phyloP scores from a whole-genome alignment of 176 grass and related monocot species.

The Calamus simplicifolius region DNA sequence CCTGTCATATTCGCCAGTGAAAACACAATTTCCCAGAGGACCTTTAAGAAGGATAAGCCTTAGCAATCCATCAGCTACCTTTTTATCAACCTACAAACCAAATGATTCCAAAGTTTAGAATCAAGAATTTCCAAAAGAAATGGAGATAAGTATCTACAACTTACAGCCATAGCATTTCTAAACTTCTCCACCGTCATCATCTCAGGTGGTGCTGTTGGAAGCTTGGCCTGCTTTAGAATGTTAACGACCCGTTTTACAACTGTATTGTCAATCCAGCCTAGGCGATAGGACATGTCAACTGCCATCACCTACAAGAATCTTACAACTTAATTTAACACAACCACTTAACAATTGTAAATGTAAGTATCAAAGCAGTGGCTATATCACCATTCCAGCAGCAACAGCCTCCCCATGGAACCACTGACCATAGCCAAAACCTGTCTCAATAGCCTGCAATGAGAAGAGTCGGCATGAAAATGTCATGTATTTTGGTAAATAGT shows the following conservation, averaged over 20 bases:
- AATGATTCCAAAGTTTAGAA: background rate
- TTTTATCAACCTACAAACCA: constrained; percentile 76
- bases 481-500: constrained; percentile 4
- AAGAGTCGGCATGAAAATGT: constrained; percentile 5
- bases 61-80: constrained; percentile 93
- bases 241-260: constrained; percentile 38
- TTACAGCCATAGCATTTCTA: constrained; percentile 83
- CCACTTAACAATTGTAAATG: too few species aligned
- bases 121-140: background rate
- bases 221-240: constrained; percentile 70
- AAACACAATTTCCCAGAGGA: constrained; percentile 75
- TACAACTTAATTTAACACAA: too few species aligned
- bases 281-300: constrained; percentile 76
- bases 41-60: constrained; percentile 91
- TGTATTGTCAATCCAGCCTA: constrained; percentile 90
- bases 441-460: constrained; percentile 74
- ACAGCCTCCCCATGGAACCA: constrained; percentile 95
- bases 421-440: constrained; percentile 66
- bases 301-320: constrained; percentile 75
- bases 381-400: constrained; percentile 71
- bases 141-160: constrained; percentile 4
- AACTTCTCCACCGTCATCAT: constrained; percentile 88
- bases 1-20: constrained; percentile 80
- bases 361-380: too few species aligned
- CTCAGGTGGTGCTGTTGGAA: constrained; percentile 70